phyloP scores from a whole-genome alignment of 2,329 filamentous ascomycete genomes.

The Trichoderma afroharzianum region DNA sequence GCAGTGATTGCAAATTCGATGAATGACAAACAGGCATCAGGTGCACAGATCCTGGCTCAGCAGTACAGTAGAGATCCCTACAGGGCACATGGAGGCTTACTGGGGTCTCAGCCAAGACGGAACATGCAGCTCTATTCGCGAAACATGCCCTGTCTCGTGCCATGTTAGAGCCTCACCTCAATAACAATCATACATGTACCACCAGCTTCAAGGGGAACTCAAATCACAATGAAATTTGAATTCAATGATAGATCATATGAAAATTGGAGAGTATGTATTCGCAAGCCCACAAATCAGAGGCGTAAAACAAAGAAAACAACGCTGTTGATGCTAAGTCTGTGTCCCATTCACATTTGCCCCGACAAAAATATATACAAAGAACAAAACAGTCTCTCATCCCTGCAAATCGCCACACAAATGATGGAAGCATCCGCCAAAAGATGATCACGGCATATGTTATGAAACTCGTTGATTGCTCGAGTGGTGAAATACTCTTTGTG shows the following conservation, averaged over 20 bases:
- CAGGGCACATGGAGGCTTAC: background rate
- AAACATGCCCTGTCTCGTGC: background rate
- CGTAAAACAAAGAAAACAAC: background rate
- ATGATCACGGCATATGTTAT: background rate
- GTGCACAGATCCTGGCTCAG: background rate
- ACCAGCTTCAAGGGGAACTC: background rate
- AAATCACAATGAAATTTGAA: background rate
- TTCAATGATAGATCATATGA: background rate
- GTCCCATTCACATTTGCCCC: background rate
- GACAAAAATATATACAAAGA: background rate
- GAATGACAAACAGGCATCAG: background rate
- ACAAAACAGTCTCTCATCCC: background rate
- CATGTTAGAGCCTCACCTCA: background rate
- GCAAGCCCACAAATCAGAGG: background rate
- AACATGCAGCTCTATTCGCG: background rate
- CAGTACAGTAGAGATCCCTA: background rate
- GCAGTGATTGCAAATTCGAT: background rate
- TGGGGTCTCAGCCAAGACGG: background rate
- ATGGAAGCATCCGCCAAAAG: background rate
- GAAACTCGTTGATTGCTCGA: constrained; percentile 9
- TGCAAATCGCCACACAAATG: background rate
- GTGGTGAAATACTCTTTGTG: constrained; percentile 29
- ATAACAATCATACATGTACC: too few relatives aligned
- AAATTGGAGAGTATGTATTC: background rate
- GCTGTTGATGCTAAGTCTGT: background rate